These are phyloP conservation scores for Fusarium tjaetaba DNA, from an alignment of 2,329 filamentous ascomycete genomes.

Conservation along the genomic window DNA sequence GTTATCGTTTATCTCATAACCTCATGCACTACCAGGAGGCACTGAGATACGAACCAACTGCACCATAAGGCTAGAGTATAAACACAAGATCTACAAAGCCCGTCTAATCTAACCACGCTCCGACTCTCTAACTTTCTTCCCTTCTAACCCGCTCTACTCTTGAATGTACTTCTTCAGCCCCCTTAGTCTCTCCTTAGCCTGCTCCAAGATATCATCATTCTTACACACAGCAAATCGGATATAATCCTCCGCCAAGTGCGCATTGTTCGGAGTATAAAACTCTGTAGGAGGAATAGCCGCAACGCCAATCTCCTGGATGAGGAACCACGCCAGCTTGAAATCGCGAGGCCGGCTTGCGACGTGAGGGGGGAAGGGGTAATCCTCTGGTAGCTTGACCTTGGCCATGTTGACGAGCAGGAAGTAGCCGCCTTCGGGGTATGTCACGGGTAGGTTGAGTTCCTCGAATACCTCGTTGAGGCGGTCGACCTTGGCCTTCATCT, in stretches of 20 bases:
- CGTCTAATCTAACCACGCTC: conserved; percentile 9
- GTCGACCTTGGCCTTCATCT: conserved; percentile 91
- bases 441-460: conserved; percentile 82
- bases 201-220: conserved; percentile 83
- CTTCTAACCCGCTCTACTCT: conserved; percentile 22
- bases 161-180: conserved; percentile 77
- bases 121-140: neutral
- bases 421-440: conserved; percentile 95
- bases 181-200: conserved; percentile 78
- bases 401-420: conserved; percentile 95
- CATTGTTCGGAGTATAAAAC: conserved; percentile 90
- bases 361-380: conserved; percentile 89
- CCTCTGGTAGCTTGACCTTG: conserved; percentile 83
- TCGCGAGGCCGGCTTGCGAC: conserved; percentile 88
- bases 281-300: conserved; percentile 96
- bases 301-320: conserved; percentile 95
- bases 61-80: neutral
- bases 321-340: conserved; percentile 95
- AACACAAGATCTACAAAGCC: conserved; percentile 4
- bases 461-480: conserved; percentile 85
- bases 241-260: conserved; percentile 90
- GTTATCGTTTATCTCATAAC: neutral
- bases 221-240: conserved; percentile 97
- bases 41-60: neutral
- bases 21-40: neutral